Percentiles rank a stretch among this genome's conserved stretches.
phyloP scores from a whole-genome alignment of 495 filamentous ascomycete genomes.

The Neurospora sp. region DNA sequence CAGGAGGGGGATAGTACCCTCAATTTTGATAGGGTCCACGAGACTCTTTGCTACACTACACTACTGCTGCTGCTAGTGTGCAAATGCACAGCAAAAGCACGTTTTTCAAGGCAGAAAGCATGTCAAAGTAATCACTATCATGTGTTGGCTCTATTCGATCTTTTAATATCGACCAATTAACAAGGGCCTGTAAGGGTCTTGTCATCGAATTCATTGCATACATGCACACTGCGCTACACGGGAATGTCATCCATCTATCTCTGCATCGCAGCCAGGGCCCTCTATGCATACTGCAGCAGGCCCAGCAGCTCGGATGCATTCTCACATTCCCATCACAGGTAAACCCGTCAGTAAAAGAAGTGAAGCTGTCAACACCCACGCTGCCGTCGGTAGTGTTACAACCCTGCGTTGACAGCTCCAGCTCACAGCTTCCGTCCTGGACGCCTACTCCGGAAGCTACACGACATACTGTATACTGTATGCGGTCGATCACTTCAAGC shows the following conservation, averaged over 20 bases:
- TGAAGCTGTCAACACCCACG: background rate
- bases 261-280: background rate
- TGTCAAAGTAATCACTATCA: background rate
- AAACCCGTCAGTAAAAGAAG: background rate
- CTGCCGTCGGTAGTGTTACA: background rate
- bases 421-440: background rate
- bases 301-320: background rate
- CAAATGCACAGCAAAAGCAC: background rate
- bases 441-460: background rate
- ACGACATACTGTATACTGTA: background rate
- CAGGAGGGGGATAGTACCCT: background rate
- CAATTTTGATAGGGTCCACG: background rate
- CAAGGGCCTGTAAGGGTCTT: background rate
- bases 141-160: background rate
- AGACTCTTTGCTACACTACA: background rate
- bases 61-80: background rate
- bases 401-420: background rate
- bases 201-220: background rate
- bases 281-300: background rate
- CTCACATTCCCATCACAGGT: background rate
- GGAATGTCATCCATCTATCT: background rate
- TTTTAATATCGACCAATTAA: background rate
- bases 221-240: background rate
- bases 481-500: background rate
- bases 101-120: background rate